phyloP scores from a whole-genome alignment of 2,329 filamentous ascomycete species.

The Samsoniella hepiali region DNA sequence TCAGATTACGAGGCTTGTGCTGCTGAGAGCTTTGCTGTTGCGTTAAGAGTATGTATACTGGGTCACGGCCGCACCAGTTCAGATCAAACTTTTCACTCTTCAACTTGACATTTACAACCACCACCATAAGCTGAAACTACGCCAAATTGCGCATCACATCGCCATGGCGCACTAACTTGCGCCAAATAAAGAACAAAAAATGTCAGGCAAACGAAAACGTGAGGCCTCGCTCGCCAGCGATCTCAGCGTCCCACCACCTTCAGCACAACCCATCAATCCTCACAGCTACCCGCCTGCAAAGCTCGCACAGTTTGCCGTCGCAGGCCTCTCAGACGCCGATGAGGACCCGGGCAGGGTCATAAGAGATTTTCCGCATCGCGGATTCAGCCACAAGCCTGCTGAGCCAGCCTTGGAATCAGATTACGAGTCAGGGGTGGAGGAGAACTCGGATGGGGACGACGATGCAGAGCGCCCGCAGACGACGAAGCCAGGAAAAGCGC shows the following conservation, averaged over 20 bases:
- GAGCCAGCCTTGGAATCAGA: slow-evolving; percentile 9
- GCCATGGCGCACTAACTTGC: not conserved
- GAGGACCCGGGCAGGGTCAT: slow-evolving; percentile 38
- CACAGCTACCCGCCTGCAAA: slow-evolving; percentile 51
- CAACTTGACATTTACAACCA: not conserved
- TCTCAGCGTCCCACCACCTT: not conserved
- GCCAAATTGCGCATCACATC: not conserved
- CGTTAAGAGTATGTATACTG: no score
- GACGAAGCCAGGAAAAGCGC: not conserved
- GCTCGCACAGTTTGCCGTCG: slow-evolving; percentile 51
- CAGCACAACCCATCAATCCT: slow-evolving; percentile 42
- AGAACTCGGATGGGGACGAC: slow-evolving; percentile 67
- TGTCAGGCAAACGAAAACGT: slow-evolving; percentile 13
- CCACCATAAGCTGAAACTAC: not conserved
- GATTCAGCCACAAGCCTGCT: slow-evolving; percentile 20
- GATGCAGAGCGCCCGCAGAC: slow-evolving; percentile 43
- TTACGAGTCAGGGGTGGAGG: not conserved
- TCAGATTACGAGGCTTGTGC: no score
- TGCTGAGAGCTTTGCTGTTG: no score
- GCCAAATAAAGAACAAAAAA: not conserved
- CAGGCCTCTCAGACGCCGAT: slow-evolving; percentile 49
- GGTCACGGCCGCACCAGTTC: not conserved
- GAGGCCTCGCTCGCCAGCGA: not conserved
- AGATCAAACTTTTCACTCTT: slow-evolving; percentile 2
- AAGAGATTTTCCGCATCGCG: slow-evolving; percentile 52